These are phyloP conservation scores for Suillus cothurnatus DNA, from an alignment of 768 basidiomycete genomes.

Conservation along the genomic window DNA sequence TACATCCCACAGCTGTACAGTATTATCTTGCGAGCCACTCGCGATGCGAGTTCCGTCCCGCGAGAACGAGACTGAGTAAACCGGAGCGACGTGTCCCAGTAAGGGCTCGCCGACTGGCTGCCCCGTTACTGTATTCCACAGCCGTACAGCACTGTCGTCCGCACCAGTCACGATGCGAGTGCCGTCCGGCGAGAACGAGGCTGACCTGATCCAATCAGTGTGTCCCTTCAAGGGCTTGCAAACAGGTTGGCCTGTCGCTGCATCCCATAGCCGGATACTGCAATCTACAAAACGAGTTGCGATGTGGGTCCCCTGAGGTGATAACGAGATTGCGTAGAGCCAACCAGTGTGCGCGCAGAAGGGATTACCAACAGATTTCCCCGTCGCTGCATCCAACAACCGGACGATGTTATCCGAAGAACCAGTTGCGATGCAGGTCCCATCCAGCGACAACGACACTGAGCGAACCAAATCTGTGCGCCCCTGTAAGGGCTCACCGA, in stretches of 20 bases:
- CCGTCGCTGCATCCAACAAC: neutral
- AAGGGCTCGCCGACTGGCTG: neutral
- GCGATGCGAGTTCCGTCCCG: conserved; percentile 17
- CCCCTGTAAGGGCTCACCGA: neutral
- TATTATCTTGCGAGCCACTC: conserved; percentile 20
- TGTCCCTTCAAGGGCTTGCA: neutral
- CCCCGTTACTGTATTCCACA: conserved; percentile 12
- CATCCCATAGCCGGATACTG: neutral
- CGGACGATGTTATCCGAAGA: neutral
- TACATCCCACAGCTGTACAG: conserved; percentile 23
- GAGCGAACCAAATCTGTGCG: neutral
- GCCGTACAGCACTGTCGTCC: neutral
- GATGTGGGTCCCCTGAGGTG: neutral
- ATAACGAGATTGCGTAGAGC: neutral
- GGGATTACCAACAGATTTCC: neutral
- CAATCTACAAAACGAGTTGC: neutral
- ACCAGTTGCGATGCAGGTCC: neutral
- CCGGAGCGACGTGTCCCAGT: neutral
- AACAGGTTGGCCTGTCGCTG: neutral
- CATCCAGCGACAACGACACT: neutral
- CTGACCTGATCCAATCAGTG: neutral
- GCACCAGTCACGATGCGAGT: conserved; percentile 8
- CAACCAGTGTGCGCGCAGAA: neutral
- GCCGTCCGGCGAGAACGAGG: conserved; percentile 13
- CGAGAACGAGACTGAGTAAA: conserved; percentile 10